Base-by-base conservation (phyloP, 768 basidiomycete species). In the Udeniomyces megalosporus region DNA sequence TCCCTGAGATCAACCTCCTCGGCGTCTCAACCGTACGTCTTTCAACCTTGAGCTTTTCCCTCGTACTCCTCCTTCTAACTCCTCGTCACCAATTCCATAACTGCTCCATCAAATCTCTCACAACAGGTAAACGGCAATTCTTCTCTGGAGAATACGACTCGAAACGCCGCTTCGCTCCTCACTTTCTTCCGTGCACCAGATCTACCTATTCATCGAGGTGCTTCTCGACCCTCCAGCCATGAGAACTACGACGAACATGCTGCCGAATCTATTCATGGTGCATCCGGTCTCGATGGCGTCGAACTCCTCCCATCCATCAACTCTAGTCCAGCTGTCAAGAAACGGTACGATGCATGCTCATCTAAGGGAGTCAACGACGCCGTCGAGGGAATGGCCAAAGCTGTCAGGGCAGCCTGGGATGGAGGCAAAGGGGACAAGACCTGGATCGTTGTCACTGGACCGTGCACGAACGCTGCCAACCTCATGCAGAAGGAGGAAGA, bases 101-200 rank as follows among this genome's bases (percentile, higher is more conserved):
- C 24, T 32, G 28, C 60, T 53, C 11, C 24, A n/a, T 29, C 34
- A n/a, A 11, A 46, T 31, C 44, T 26, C 24, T 24, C 29, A 17
- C 44, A 32, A 14, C 46, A 89, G 88, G 84, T 84, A 1, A 86
- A 90, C 71, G 89, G 89, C 20, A 92, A 92, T 69, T 79, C 87
- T 0, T 50, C 62, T 0, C 61, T 68, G 74, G 77, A 83, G 14
- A 77, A 76, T 71, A 86, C 85, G 0, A 77, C 78, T 29, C 74
- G 77, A 44, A 93, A 93, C 67, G 87, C 87, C 0, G 84, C 86
- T 4, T 57, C 47, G 20, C 48, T 63, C 1, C 61, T 63, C 7
- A 49, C 61, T 17, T 26, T 55, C 34, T 63, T 55, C 44, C 54
- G 55, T 2, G 55, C 55, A 12, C 31, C 3, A 20, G 54, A 42